Conservation (phyloP, 1,284 basidiomycete genomes). For the Sanghuangporus sanghuang region DNA sequence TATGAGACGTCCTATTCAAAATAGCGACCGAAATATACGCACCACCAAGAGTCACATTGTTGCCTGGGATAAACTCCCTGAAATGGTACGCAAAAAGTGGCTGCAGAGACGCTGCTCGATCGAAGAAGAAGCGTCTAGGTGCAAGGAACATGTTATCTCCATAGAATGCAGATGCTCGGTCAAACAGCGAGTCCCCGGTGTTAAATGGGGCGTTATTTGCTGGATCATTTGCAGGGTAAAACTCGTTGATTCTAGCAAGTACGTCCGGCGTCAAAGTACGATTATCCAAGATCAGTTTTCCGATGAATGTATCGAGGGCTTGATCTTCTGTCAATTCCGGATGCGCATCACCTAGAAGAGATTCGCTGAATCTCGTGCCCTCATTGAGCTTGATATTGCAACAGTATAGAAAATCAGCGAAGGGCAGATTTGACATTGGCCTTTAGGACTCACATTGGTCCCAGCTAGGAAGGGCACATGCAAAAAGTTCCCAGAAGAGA, state of each 20-base stretch:
- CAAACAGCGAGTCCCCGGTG: slow-evolving; percentile 54
- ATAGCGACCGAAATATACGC: slow-evolving; percentile 9
- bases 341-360: slow-evolving; percentile 33
- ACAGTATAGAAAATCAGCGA: not conserved
- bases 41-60: slow-evolving; percentile 39
- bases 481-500: slow-evolving; percentile 45
- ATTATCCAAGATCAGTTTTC: slow-evolving; percentile 43
- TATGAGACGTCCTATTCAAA: not conserved
- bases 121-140: slow-evolving; percentile 43
- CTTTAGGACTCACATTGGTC: slow-evolving; percentile 38
- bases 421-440: not conserved
- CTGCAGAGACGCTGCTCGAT: slow-evolving; percentile 38
- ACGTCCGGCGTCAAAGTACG: slow-evolving; percentile 38
- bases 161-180: slow-evolving; percentile 51
- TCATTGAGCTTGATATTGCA: slow-evolving; percentile 40
- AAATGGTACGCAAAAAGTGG: slow-evolving; percentile 52
- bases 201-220: slow-evolving; percentile 44
- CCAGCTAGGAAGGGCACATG: slow-evolving; percentile 51
- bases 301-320: slow-evolving; percentile 42
- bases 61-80: slow-evolving; percentile 48
- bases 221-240: slow-evolving; percentile 46
- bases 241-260: slow-evolving; percentile 31
- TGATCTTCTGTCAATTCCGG: slow-evolving; percentile 32
- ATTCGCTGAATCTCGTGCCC: slow-evolving; percentile 38
- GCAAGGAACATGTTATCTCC: slow-evolving; percentile 51